Percentiles rank a stretch among this genome's conserved stretches.
These are phyloP conservation scores for Suhomyces bokatorum DNA, from an alignment of 1,139 yeast genomes.

Conservation along the genomic window DNA sequence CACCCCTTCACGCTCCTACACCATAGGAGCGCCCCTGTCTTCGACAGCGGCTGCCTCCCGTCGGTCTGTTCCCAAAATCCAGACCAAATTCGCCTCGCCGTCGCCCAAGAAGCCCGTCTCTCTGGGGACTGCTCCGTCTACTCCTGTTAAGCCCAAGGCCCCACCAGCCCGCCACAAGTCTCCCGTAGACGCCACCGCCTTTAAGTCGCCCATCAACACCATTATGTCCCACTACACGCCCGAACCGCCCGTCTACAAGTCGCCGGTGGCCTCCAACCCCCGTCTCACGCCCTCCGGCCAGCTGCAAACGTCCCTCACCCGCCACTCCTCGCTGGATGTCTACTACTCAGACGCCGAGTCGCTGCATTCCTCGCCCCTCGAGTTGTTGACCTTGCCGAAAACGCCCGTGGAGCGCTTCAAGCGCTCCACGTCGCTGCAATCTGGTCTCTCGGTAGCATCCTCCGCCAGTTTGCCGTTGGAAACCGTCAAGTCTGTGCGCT, in stretches of 20 bases:
- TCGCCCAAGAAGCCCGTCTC: conserved; percentile 5
- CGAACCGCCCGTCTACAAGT: neutral
- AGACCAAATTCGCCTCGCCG: conserved; percentile 5
- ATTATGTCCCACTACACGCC: neutral
- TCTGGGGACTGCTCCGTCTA: neutral
- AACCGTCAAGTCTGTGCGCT: conserved; percentile 16
- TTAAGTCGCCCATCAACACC: neutral
- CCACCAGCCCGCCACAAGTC: neutral
- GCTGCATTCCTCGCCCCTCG: neutral
- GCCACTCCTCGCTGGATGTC: neutral
- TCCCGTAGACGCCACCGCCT: neutral
- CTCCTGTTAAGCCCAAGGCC: neutral
- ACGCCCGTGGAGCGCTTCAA: conserved; percentile 1
- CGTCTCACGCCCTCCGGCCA: neutral
- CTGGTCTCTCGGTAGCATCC: conserved; percentile 4
- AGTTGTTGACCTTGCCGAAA: neutral
- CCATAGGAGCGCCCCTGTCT: neutral
- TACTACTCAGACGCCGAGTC: conserved; percentile 5
- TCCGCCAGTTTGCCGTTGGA: conserved; percentile 10
- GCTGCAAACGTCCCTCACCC: neutral
- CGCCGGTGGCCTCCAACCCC: conserved; percentile 1
- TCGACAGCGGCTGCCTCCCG: neutral
- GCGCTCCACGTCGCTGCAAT: conserved; percentile 6
- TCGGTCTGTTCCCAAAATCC: conserved; percentile 5
- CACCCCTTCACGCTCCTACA: conserved; percentile 1